Conservation (phyloP, 306 rosid species). For the Datisca glomerata region DNA sequence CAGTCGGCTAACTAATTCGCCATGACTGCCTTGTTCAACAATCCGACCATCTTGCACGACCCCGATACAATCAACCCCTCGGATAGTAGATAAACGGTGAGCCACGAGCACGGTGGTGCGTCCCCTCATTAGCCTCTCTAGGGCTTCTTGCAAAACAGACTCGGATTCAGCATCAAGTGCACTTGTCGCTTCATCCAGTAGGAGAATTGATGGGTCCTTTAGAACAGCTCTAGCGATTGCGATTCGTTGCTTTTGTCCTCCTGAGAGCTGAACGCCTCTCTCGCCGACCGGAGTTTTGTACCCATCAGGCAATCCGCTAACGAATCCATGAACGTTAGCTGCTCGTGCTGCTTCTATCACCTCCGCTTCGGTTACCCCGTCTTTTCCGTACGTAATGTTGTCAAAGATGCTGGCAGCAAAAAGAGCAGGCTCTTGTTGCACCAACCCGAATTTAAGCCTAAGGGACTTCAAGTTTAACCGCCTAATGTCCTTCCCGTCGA, state of each 20-base stretch:
- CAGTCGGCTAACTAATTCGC: conserved; percentile 49
- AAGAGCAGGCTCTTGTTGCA: conserved; percentile 83
- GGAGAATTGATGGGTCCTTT: conserved; percentile 71
- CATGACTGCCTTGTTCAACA: conserved; percentile 85
- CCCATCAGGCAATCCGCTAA: conserved; percentile 64
- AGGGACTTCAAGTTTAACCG: conserved; percentile 80
- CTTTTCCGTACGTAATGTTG: conserved; percentile 79
- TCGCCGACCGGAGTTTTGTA: conserved; percentile 83
- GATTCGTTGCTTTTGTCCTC: conserved; percentile 84
- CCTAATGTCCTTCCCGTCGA: conserved; percentile 78
- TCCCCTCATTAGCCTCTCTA: conserved; percentile 60
- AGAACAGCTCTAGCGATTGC: conserved; percentile 75
- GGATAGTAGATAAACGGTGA: conserved; percentile 62
- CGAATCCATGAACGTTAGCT: conserved; percentile 78
- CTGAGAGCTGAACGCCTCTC: conserved; percentile 77
- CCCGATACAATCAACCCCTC: conserved; percentile 63
- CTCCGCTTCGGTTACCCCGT: conserved; percentile 71
- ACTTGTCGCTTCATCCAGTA: conserved; percentile 88
- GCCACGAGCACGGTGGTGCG: conserved; percentile 79
- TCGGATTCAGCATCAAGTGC: conserved; percentile 91
- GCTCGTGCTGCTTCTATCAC: conserved; percentile 71
- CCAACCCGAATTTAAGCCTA: conserved; percentile 63
- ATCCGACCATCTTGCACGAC: conserved; percentile 92
- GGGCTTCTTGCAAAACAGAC: conserved; percentile 76
- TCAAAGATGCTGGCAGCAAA: conserved; percentile 71